Conservation (phyloP, 78 protist genomes). For the Blattamonas nauphoetae region DNA sequence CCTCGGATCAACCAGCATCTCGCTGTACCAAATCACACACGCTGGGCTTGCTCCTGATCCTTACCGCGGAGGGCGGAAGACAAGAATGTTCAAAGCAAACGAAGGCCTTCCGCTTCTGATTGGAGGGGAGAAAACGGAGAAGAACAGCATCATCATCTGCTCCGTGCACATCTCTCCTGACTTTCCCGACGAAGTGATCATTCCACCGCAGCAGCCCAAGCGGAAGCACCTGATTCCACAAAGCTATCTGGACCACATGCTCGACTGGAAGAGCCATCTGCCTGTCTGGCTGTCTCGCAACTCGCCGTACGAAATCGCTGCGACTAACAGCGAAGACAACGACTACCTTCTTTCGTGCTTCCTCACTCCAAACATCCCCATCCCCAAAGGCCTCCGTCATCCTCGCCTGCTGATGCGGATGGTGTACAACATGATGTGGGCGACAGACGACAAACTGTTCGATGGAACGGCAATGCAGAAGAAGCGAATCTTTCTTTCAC, state of each 20-base stretch:
- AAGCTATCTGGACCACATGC: not conserved
- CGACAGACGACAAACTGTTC: conserved; percentile 6
- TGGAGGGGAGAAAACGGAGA: not conserved
- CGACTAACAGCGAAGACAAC: not conserved
- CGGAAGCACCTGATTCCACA: not conserved
- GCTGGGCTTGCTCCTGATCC: not conserved
- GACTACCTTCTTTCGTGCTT: not conserved
- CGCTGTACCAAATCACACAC: not conserved
- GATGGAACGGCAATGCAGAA: not conserved
- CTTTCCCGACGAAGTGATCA: not conserved
- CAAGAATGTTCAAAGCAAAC: not conserved
- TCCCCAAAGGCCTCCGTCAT: not conserved
- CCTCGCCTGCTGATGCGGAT: conserved; percentile 5
- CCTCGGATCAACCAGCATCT: not conserved
- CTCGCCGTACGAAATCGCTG: not conserved
- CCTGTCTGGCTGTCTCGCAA: not conserved
- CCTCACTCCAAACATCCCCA: not conserved
- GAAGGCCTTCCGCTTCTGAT: not conserved
- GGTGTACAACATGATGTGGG: conserved; percentile 16
- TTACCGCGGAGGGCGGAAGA: not conserved
- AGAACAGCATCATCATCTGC: not conserved
- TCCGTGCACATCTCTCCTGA: not conserved
- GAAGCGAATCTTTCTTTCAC: not conserved
- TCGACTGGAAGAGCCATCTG: not conserved
- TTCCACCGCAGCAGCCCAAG: not conserved